Evolutionary conservation across 805 yeast species (phyloP), one percentile per base, ranked within the genome.

Genomic region (Hanseniaspora mollemarum): DNA sequence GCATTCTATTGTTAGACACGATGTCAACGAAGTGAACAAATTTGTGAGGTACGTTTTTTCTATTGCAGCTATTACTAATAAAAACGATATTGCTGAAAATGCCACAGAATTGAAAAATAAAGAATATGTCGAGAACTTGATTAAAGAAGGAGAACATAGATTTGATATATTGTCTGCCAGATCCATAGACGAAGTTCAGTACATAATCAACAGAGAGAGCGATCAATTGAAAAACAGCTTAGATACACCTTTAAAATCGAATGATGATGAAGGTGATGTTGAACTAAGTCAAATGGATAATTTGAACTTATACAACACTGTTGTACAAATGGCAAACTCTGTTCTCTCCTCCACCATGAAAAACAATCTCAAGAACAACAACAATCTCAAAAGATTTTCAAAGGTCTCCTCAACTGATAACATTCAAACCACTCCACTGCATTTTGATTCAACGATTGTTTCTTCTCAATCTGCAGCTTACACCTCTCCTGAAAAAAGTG

Each of bases 151-250:
- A 9, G 33, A 22, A n/a, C 56, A 64, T 1, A 73, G 78, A 56
- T 71, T 78, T 53, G 90, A 83, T 62, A 67, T 80, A 8, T 63
- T 83, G 52, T 78, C 86, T 62, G 86, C 86, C 2, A 69, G 87
- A 59, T 78, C 83, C 2, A 72, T 81, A 25, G 82, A 78, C 56
- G 88, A 83, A 60, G 73, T 81, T 43, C 83, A 80, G 58, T 72
- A 64, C 54, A 63, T 78, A 43, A 68, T 77, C 4, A 59, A 77
- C 10, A 69, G 70, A 57, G 78, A 75, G 57, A 67, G 32, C 2
- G 29, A 9, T 7, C 43, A 39, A 26, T 39, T 39, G 8, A 10
- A 39, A 25, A 15, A 24, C 21, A 15, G 4, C 4, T 4, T 8
- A 6, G 8, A 5, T 3, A n/a, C 32, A 3, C 19, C 32, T 21